Base-by-base conservation (phyloP, 768 basidiomycete species). In the Suillus subluteus region DNA sequence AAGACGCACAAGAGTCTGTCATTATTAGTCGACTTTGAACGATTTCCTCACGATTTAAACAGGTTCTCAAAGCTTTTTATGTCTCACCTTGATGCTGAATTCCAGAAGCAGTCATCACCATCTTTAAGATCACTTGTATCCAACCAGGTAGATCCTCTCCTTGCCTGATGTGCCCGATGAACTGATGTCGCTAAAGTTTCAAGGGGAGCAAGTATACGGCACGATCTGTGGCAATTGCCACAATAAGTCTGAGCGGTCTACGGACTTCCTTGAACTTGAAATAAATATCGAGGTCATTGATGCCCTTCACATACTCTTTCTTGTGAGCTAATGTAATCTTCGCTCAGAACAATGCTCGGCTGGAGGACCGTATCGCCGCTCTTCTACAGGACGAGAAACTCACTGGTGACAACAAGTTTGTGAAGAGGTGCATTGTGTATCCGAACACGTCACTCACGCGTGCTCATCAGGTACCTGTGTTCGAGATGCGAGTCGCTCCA, bases 21-120 rank as follows among this genome's bases (percentile, higher is more conserved):
- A 38, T 68, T 46, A 38, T 32, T 52, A 58, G 1, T 63, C 18
- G 56, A 71, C 37, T 65, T 48, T 32, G 35, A 11, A 21, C 13
- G 4, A 52, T 16, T 65, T 62, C 41, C 64, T 70, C 65, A 62
- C 65, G 8, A 68, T 37, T 43, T 35, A 35, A 35, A 1, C 73
- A 96, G 95, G 74, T 97, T 98, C 75, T 95, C 94, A 3, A 98
- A 98, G 72, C 84, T 98, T 21, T 97, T 98, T 78, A 91, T 98
- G 87, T 88, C 89, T 15, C 91, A 95, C 73, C 83, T 98, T 41
- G 93, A 94, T 68, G 83, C 82, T 8, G 94, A 98, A 78, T 98
- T 98, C 76, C 85, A 88, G 78, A 94, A 92, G 74, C 95, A 98
- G 73, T 79, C 83, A 2, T 80, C 85, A 54, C 84, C 87, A 6